Conservation (phyloP, 2,329 filamentous ascomycete species). For the Arthrobotrys sinensis region DNA sequence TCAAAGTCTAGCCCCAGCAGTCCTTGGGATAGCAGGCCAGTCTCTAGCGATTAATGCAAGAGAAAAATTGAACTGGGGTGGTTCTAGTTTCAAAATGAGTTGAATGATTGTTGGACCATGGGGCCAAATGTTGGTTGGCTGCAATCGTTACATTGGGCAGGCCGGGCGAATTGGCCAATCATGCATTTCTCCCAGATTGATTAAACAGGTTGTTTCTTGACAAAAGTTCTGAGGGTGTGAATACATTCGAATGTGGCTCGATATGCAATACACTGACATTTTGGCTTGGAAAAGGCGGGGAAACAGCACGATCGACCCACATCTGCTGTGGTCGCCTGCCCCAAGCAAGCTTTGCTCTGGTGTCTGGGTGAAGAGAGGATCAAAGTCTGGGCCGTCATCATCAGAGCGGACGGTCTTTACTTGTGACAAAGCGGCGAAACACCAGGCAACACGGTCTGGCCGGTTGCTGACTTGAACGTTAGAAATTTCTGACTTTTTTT, state of each 20-base stretch:
- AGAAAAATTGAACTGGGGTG: constrained; percentile 15
- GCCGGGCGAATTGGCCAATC: constrained; percentile 48
- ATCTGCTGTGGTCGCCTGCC: constrained; percentile 1
- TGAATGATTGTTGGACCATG: constrained; percentile 43
- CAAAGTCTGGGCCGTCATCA: constrained; percentile 31
- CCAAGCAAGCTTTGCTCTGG: constrained; percentile 36
- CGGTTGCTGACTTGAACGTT: background rate
- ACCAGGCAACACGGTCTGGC: constrained; percentile 41
- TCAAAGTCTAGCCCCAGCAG: constrained; percentile 8
- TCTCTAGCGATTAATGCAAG: constrained; percentile 27
- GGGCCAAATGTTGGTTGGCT: constrained; percentile 46
- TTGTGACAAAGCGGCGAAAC: constrained; percentile 26
- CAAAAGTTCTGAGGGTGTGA: constrained; percentile 29
- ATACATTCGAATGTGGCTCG: constrained; percentile 39
- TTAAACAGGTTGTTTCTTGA: constrained; percentile 10
- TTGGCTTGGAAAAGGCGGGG: constrained; percentile 52
- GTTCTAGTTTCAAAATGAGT: constrained; percentile 38
- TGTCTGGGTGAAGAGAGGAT: constrained; percentile 22
- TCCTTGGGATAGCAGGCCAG: constrained; percentile 29
- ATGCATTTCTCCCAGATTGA: constrained; percentile 12
- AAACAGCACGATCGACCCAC: constrained; percentile 34
- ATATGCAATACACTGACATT: constrained; percentile 44
- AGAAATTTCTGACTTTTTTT: background rate
- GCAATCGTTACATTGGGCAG: constrained; percentile 57
- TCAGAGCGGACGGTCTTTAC: constrained; percentile 18